Percentiles rank a stretch among this genome's conserved stretches.
Evolutionary conservation across 2,329 filamentous ascomycete genomes (phyloP).

Genomic region (Calycina herbarum): DNA sequence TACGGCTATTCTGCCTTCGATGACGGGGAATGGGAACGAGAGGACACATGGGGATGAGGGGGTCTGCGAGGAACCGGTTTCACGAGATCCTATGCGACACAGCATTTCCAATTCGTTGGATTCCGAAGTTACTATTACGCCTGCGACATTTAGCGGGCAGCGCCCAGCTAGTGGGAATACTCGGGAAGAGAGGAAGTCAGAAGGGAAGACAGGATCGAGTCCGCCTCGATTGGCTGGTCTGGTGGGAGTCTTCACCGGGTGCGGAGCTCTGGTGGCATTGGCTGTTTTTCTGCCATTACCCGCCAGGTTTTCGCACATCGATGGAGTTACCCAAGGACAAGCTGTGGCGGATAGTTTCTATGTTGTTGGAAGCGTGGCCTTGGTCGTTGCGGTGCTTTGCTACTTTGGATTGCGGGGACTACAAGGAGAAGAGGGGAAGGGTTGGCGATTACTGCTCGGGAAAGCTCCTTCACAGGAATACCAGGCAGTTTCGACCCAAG

Average conservation of each 20-base stretch:
- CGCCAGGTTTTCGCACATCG: conserved; percentile 69
- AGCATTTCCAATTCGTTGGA: conserved; percentile 67
- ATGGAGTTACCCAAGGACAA: conserved; percentile 69
- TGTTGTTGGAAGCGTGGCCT: conserved; percentile 71
- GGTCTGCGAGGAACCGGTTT: conserved; percentile 15
- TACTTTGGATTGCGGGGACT: conserved; percentile 72
- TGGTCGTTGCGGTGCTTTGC: conserved; percentile 72
- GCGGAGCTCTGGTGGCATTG: conserved; percentile 84
- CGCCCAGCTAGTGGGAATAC: conserved; percentile 11
- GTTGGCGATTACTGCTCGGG: conserved; percentile 60
- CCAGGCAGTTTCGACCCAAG: conserved; percentile 16
- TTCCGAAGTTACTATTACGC: conserved; percentile 75
- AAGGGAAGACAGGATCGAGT: conserved; percentile 43
- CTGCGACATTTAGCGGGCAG: conserved; percentile 48
- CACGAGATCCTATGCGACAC: conserved; percentile 46
- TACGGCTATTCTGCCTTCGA: conserved; percentile 81
- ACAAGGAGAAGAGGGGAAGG: conserved; percentile 76
- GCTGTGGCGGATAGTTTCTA: conserved; percentile 87
- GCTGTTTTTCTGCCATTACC: conserved; percentile 83
- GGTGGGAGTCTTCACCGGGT: conserved; percentile 90
- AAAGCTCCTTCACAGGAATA: conserved; percentile 23
- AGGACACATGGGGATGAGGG: conserved; percentile 27
- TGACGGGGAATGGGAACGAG: conserved; percentile 50
- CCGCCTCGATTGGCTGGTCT: conserved; percentile 73
- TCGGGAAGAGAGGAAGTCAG: conserved; percentile 19